Percentiles rank a stretch among this genome's conserved stretches.
phyloP scores from a whole-genome alignment of 1,139 yeast genomes.

The Candida sp. region DNA sequence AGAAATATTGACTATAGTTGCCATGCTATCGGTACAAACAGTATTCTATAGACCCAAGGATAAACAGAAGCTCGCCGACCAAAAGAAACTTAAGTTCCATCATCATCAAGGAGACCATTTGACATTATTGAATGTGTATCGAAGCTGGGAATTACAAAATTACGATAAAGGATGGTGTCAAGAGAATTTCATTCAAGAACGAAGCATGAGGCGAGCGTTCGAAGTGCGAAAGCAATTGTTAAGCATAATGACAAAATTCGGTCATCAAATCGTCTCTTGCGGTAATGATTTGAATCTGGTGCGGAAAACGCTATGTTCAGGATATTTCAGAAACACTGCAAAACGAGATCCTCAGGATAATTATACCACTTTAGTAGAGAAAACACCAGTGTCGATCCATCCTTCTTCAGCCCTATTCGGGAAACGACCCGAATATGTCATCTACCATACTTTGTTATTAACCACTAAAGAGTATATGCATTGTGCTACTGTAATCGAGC shows the following conservation, averaged over 20 bases:
- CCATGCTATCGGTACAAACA: conserved; percentile 88
- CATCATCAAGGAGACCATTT: conserved; percentile 86
- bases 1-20: conserved; percentile 79
- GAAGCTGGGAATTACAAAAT: conserved; percentile 68
- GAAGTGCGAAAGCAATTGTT: conserved; percentile 76
- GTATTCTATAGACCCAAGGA: conserved; percentile 85
- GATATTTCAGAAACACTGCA: conserved; percentile 85
- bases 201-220: conserved; percentile 71
- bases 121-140: conserved; percentile 77
- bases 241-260: conserved; percentile 56
- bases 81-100: conserved; percentile 68
- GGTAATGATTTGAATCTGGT: conserved; percentile 61
- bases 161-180: conserved; percentile 74
- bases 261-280: conserved; percentile 54
- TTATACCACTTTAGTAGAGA: conserved; percentile 73
- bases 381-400: conserved; percentile 79
- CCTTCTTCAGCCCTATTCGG: conserved; percentile 84
- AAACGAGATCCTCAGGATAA: conserved; percentile 67
- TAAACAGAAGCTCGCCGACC: conserved; percentile 72
- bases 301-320: conserved; percentile 75
- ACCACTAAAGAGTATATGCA: conserved; percentile 94
- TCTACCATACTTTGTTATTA: conserved; percentile 78
- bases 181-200: conserved; percentile 77
- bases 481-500: conserved; percentile 76
- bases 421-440: conserved; percentile 71